phyloP scores from a whole-genome alignment of 495 filamentous ascomycete species.

The Talaromyces ruber region DNA sequence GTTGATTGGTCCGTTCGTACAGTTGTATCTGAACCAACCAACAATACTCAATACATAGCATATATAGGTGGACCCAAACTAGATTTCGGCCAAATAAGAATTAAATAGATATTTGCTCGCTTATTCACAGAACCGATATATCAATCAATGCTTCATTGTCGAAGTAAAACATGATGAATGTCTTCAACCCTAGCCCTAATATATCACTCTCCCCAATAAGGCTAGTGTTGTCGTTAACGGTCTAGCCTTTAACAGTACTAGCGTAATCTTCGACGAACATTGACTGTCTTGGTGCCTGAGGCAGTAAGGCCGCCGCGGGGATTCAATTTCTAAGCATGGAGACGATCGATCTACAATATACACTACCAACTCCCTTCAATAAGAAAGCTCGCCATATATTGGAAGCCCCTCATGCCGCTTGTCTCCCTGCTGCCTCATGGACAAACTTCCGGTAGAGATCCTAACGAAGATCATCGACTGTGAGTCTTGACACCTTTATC shows the following conservation, averaged over 20 bases:
- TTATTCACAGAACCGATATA: too few relatives aligned
- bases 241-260: neutral
- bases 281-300: neutral
- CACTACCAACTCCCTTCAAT: neutral
- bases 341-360: neutral
- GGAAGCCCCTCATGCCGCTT: slow-evolving; percentile 26
- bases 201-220: neutral
- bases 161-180: neutral
- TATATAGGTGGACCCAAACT: neutral
- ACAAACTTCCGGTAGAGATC: slow-evolving; percentile 67
- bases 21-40: neutral
- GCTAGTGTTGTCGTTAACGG: neutral
- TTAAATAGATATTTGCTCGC: too few relatives aligned
- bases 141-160: neutral
- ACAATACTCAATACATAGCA: neutral
- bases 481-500: slow-evolving; percentile 30
- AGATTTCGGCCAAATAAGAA: too few relatives aligned
- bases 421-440: slow-evolving; percentile 32
- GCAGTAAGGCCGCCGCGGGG: neutral
- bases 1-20: neutral
- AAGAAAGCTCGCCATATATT: neutral
- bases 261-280: neutral
- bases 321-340: neutral
- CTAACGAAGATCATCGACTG: slow-evolving; percentile 66
- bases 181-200: neutral